phyloP scores from a whole-genome alignment of 176 grass and related monocot genomes.

The Oropetium thomaeum region DNA sequence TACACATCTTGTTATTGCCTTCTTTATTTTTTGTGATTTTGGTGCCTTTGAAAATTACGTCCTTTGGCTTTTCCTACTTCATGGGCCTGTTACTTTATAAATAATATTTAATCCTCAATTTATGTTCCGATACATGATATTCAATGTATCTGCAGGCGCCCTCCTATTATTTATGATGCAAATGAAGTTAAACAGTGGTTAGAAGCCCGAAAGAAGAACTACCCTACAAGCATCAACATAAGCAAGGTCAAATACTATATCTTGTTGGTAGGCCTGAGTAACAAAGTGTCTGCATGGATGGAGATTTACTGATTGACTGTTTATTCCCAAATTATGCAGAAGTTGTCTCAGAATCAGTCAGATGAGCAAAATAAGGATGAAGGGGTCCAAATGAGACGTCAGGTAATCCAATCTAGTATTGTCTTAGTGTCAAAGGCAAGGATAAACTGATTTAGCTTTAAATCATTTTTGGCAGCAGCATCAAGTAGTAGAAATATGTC shows the following conservation, averaged over 20 bases:
- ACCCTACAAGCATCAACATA: conserved; percentile 60
- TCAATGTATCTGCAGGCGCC: conserved; percentile 41
- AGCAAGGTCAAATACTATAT: conserved; percentile 50
- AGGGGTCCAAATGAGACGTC: conserved; percentile 52
- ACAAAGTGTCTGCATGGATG: conserved; percentile 11
- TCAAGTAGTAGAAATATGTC: conserved; percentile 11
- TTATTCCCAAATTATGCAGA: conserved; percentile 48
- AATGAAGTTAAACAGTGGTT: conserved; percentile 86
- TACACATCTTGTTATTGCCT: neutral
- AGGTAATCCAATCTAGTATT: conserved; percentile 36
- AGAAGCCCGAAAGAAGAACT: conserved; percentile 83
- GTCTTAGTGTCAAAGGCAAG: neutral
- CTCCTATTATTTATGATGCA: conserved; percentile 55
- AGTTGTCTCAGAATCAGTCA: conserved; percentile 36
- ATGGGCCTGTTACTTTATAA: neutral
- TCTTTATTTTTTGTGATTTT: neutral
- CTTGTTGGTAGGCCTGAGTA: neutral
- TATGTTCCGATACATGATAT: neutral
- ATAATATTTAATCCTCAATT: neutral
- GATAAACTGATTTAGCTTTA: conserved; percentile 21
- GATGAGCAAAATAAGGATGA: conserved; percentile 43
- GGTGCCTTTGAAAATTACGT: neutral
- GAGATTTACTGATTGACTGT: conserved; percentile 18
- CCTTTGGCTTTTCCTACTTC: neutral
- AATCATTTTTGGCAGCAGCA: conserved; percentile 4